These are phyloP conservation scores for Acer campestre DNA, from an alignment of 345 rosid genomes.

Conservation along the genomic window DNA sequence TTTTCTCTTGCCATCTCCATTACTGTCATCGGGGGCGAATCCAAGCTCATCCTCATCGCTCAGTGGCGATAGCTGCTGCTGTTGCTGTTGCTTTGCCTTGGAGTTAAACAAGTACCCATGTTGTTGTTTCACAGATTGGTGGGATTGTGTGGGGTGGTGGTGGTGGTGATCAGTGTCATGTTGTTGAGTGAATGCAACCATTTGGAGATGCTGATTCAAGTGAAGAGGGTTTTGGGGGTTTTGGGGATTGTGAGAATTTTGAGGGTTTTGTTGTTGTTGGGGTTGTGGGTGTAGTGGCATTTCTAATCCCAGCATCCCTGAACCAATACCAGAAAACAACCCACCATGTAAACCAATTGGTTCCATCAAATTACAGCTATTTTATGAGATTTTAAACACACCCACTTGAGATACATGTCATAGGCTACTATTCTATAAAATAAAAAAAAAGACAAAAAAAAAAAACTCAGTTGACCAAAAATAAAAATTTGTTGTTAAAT, in stretches of 20 bases:
- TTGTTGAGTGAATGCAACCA: conserved; percentile 40
- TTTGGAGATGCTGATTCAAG: conserved; percentile 60
- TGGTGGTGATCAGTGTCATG: conserved; percentile 42
- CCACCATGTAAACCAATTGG: conserved; percentile 60
- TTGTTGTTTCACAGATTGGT: conserved; percentile 39
- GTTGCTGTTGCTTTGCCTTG: conserved; percentile 44
- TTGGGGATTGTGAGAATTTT: conserved; percentile 29
- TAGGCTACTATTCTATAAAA: conserved; percentile 7
- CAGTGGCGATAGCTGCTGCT: conserved; percentile 55
- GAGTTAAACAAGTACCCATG: conserved; percentile 39
- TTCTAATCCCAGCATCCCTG: conserved; percentile 79
- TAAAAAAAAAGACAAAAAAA: background rate
- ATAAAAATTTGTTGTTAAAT: background rate
- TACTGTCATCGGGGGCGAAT: conserved; percentile 53
- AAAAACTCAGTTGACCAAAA: background rate
- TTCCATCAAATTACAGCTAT: conserved; percentile 50
- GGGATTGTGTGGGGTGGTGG: conserved; percentile 43
- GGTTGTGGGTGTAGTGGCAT: conserved; percentile 64
- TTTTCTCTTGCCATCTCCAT: conserved; percentile 58
- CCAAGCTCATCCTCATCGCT: conserved; percentile 84
- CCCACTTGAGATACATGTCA: conserved; percentile 17
- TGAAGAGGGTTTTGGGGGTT: conserved; percentile 44
- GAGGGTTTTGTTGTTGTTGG: conserved; percentile 28
- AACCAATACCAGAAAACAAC: conserved; percentile 65
- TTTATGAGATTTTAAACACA: conserved; percentile 7